Evolutionary conservation across 441 rosid genomes (phyloP), one percentile per base, ranked within the genome.

Genomic region (Adansonia grandidieri): DNA sequence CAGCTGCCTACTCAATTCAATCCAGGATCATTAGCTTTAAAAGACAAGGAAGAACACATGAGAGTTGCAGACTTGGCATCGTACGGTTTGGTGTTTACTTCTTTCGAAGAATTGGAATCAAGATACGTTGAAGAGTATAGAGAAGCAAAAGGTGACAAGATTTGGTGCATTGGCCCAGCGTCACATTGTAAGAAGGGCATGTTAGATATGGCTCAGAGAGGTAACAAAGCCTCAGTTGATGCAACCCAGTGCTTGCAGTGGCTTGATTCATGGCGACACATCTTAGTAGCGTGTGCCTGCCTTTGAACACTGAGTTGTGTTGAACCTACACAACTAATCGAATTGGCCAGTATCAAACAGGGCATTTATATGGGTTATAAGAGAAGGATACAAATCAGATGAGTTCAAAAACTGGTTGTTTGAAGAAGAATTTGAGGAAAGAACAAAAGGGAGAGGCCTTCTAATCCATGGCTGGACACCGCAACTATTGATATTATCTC

Each of bases 391-490:
- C 15, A 71, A 24, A 51, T 28, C 22, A 0, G 45, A 45, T 42
- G 85, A 78, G 45, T 10, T 87, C 3, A 78, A 75, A 7, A 68
- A 73, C 22, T 82, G 82, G 86, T 11, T 83, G 2, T 20, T 6
- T n/a, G 85, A 81, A 54, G 74, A 70, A 4, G 67, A 67, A 13
- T 84, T 79, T 32, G 85, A 77, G 54, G 83, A 79, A 37, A 79
- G 87, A 61, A 70, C 9, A 5, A 22, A 69, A 28, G 86, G 77
- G 2, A 85, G 82, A 60, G 85, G 88, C 14, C 64, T 87, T 3
- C 2, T 87, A 40, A 72, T 83, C 7, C 17, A 80, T 6, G 87
- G 85, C 2, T 87, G 88, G 92, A 84, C 86, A n/a, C 89, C 90
- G 0, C 88, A 86, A 73, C 53, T 84, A 5, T 73, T 47, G 0